Base-by-base conservation (phyloP, 2,329 filamentous ascomycete species). In the Colletotrichum tropicale region DNA sequence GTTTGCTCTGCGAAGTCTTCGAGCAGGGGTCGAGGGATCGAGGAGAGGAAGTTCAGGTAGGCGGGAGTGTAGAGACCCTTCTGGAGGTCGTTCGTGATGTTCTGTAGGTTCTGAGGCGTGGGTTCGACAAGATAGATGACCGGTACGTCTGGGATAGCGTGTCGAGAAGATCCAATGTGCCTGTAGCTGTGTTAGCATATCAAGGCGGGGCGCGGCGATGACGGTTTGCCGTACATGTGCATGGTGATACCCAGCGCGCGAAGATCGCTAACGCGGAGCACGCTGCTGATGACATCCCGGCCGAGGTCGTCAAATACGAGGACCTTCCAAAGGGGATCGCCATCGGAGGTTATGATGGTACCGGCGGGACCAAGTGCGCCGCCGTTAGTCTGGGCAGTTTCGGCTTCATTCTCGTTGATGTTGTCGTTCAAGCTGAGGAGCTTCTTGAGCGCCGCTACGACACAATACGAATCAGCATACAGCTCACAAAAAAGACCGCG, bases 91-190 rank as follows among this genome's bases (percentile, higher is more conserved):
- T 88, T 91, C 15, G 96, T 97, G 76, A 99, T 96, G 61, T 90
- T 88, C 81, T 96, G 90, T 65, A 98, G 89, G 83, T 98, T 98
- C 76, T 92, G 88, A 12, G 92, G 84, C 13, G 92, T 98, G 18
- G 97, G 97, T 81, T 99, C 96, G 81, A 99, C 90, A n/a, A 99
- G 91, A 83, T 99, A 99, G 77, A 99, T 93, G 77, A 97, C 97
- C 6, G 97, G 96, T 12, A 98, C 97, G 84, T 99, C 97, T 72
- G 96, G 96, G 79, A 99, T 99, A 32, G 95, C 92, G 84, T 98
- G 95, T 81, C 97, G 92, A 74, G 92, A 90, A 60, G 94, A 93
- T 80, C 93, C 91, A 82, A 98, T 94, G 83, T 96, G 95, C 88
- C 95, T 95, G 66, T 58, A 67, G 5, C 58, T 36, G 64, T 70